A percentile compares a stretch with the other conserved stretches of the same genome.
Conservation (phyloP, 345 rosid genomes). For the Microcos paniculata region DNA sequence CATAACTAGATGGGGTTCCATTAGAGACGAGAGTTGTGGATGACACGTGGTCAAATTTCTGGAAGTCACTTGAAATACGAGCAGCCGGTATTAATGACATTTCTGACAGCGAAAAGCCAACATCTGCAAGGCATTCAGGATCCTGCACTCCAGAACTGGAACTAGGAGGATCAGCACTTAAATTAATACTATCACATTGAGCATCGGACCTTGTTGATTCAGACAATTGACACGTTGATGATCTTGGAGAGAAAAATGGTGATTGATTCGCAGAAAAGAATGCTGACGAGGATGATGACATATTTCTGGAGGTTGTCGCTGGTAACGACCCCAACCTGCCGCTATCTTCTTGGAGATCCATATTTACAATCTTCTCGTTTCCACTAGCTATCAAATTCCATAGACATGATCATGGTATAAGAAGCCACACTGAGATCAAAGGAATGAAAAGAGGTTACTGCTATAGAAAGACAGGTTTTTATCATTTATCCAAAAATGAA, state of each 20-base stretch:
- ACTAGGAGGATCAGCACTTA: slow-evolving; percentile 46
- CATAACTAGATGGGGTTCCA: slow-evolving; percentile 40
- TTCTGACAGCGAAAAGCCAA: slow-evolving; percentile 37
- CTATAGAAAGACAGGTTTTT: slow-evolving; percentile 16
- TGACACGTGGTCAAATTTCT: slow-evolving; percentile 40
- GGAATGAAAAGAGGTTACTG: neutral
- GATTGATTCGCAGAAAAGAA: slow-evolving; percentile 95
- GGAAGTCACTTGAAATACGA: slow-evolving; percentile 36
- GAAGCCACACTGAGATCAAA: slow-evolving; percentile 40
- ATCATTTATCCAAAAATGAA: neutral
- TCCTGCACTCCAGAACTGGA: slow-evolving; percentile 57
- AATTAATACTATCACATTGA: slow-evolving; percentile 44
- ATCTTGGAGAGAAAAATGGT: slow-evolving; percentile 87
- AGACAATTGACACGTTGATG: slow-evolving; percentile 54
- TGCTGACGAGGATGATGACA: slow-evolving; percentile 87
- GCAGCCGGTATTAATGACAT: slow-evolving; percentile 35
- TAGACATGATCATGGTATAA: slow-evolving; percentile 27
- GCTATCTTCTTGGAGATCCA: slow-evolving; percentile 78
- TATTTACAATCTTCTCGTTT: slow-evolving; percentile 26
- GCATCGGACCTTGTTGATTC: slow-evolving; percentile 70
- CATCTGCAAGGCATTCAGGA: slow-evolving; percentile 40
- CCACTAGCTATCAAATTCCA: slow-evolving; percentile 32
- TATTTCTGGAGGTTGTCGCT: slow-evolving; percentile 52
- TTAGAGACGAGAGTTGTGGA: slow-evolving; percentile 52
- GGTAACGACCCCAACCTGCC: slow-evolving; percentile 56